Evolutionary conservation across 2,329 filamentous ascomycete species (phyloP), one percentile per base, ranked within the genome.

Genomic region (Stagonosporopsis rhizophila): DNA sequence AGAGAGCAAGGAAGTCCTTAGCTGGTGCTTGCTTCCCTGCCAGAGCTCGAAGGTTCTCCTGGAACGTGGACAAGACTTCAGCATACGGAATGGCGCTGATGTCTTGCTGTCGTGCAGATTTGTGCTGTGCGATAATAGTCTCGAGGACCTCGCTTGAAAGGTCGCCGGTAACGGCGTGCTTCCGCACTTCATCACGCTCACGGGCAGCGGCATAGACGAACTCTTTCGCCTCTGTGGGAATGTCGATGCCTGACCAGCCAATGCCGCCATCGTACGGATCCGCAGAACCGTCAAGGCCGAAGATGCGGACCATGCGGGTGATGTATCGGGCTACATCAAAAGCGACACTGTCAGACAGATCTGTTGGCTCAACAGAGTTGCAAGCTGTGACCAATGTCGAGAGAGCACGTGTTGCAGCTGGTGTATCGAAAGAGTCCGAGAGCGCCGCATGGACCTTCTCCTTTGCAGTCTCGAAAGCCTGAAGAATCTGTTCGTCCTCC

Each of bases 391-490:
- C 88, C 22, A 97, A 79, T 52, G 91, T 87, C 2, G 87, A 86
- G 42, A 97, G 88, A n/a, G 87, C 79, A 44, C 85, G 84, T 89
- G 97, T 92, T 5, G 88, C 91, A 46, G 82, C 80, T 1, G 90
- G 87, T 0, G 93, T 97, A 75, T 97, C 89, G 74, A 97, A 96
- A 0, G 92, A 96, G 77, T 96, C 92, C 65, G 83, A 83, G 15
- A 97, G 81, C 1, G 89, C 89, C 38, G 80, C 79, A 66, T 89
- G 78, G n/a, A 89, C 77, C n/a, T 82, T 79, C 20, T 77, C 68
- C 67, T 88, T 83, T 1, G 86, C 81, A 22, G 79, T 72, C 44
- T 83, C 80, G 34, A 89, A 77, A 19, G 80, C 78, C 12, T 75
- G 69, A 11, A 74, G 70, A 1, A 87, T 74, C n/a, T 77, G 75